These are phyloP conservation scores for Nitzschia palea DNA, from an alignment of 108 stramenopile species.

Conservation along the genomic window DNA sequence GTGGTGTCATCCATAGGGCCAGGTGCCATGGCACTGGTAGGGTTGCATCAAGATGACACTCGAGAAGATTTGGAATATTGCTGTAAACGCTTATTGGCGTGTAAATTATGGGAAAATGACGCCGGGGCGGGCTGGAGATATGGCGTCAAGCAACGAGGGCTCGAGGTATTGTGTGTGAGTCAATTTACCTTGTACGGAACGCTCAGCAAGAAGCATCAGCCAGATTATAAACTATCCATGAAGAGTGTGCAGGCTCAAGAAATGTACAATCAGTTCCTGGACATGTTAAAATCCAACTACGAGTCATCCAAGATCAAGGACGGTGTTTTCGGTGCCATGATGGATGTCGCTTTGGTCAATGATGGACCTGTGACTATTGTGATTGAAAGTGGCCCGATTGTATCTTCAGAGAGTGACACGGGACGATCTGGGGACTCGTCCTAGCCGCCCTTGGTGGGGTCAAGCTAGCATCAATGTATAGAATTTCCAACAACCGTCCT, in stretches of 20 bases:
- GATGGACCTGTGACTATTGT: conserved; percentile 91
- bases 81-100: conserved; percentile 58
- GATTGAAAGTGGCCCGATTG: conserved; percentile 71
- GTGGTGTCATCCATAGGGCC: conserved; percentile 78
- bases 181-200: conserved; percentile 87
- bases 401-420: too few species aligned
- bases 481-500: too few species aligned
- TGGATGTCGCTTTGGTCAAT: conserved; percentile 81
- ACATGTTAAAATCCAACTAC: conserved; percentile 59
- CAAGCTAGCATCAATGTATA: too few species aligned
- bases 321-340: conserved; percentile 87
- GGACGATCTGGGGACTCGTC: too few species aligned
- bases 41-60: conserved; percentile 75
- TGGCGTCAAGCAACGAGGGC: conserved; percentile 67
- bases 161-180: conserved; percentile 74
- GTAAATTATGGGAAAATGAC: conserved; percentile 85
- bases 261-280: conserved; percentile 70
- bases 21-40: conserved; percentile 74
- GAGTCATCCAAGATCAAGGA: conserved; percentile 65
- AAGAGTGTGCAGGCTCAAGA: conserved; percentile 59
- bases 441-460: too few species aligned
- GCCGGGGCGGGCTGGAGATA: conserved; percentile 69
- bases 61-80: conserved; percentile 71
- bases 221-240: conserved; percentile 87
- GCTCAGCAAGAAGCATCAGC: conserved; percentile 79